phyloP scores from a whole-genome alignment of 176 grass and related monocot species.

The Bromus sterilis region DNA sequence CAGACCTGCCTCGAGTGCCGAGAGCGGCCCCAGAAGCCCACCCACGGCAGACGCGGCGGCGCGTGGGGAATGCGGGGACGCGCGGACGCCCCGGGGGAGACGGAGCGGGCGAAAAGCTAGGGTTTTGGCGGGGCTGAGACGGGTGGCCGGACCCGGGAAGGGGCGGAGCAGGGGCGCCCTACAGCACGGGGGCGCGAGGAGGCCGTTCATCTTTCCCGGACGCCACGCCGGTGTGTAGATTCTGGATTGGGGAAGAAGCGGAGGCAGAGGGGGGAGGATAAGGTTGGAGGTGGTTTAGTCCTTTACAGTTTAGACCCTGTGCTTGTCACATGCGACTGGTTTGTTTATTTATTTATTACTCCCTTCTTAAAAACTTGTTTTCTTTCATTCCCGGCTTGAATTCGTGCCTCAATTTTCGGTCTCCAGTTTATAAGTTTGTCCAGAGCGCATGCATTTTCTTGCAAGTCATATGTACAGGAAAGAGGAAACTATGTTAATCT shows the following conservation, averaged over 20 bases:
- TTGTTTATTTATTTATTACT: not conserved
- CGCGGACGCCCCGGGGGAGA: conserved; percentile 15
- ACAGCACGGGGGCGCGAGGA: conserved; percentile 29
- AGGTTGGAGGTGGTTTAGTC: too few relatives aligned
- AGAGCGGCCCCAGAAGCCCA: conserved; percentile 43
- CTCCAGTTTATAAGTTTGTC: not conserved
- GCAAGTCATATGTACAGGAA: not conserved
- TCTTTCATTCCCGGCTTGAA: not conserved
- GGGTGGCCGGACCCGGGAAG: conserved; percentile 2
- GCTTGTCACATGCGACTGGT: not conserved
- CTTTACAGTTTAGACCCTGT: not conserved
- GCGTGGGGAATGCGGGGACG: not conserved
- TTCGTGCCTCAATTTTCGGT: not conserved
- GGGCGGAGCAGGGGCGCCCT: not conserved
- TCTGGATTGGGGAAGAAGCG: conserved; percentile 2
- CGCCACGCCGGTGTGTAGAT: not conserved
- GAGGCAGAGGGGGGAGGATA: too few relatives aligned
- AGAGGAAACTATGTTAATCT: not conserved
- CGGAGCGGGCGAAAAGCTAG: conserved; percentile 1
- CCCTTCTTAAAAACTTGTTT: not conserved
- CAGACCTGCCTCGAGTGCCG: conserved; percentile 40
- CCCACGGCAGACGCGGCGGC: conserved; percentile 35
- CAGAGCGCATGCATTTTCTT: not conserved
- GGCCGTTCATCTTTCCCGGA: conserved; percentile 24
- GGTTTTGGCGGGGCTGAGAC: conserved; percentile 12